A percentile compares a stretch with the other conserved stretches of the same genome.
Conservation (phyloP, 1,284 basidiomycete genomes). For the Cutaneotrichosporon mucoides region DNA sequence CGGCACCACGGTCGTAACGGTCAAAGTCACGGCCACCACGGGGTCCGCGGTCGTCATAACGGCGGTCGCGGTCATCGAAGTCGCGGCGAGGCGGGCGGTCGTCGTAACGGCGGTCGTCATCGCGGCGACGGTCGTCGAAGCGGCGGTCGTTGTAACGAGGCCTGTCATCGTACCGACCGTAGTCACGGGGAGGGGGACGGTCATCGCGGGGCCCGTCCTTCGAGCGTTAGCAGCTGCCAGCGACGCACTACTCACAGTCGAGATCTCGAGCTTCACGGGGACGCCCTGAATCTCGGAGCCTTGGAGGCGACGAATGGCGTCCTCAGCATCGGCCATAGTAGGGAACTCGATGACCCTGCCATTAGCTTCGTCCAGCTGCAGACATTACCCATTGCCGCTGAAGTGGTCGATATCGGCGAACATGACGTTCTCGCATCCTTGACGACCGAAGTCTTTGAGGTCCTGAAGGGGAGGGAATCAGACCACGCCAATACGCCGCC, state of each 20-base stretch:
- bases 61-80: conserved; percentile 18
- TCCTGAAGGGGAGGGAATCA: conserved; percentile 58
- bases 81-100: conserved; percentile 23
- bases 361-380: conserved; percentile 2
- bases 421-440: conserved; percentile 74
- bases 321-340: conserved; percentile 79
- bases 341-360: conserved; percentile 82
- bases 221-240: not conserved
- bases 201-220: conserved; percentile 22
- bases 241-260: conserved; percentile 24
- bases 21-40: conserved; percentile 17
- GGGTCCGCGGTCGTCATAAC: conserved; percentile 1
- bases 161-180: conserved; percentile 23
- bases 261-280: conserved; percentile 41
- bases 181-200: conserved; percentile 22
- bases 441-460: conserved; percentile 91
- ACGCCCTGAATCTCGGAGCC: conserved; percentile 52
- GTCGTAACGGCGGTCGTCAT: conserved; percentile 21
- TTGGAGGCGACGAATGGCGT: conserved; percentile 79
- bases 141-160: conserved; percentile 28
- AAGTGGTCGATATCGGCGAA: conserved; percentile 91
- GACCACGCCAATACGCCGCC: conserved; percentile 4
- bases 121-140: conserved; percentile 19
- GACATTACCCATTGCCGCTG: conserved; percentile 70
- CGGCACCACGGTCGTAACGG: conserved; percentile 8